Conservation (phyloP, 257 asterid species). For the Schizonepeta tenuifolia region DNA sequence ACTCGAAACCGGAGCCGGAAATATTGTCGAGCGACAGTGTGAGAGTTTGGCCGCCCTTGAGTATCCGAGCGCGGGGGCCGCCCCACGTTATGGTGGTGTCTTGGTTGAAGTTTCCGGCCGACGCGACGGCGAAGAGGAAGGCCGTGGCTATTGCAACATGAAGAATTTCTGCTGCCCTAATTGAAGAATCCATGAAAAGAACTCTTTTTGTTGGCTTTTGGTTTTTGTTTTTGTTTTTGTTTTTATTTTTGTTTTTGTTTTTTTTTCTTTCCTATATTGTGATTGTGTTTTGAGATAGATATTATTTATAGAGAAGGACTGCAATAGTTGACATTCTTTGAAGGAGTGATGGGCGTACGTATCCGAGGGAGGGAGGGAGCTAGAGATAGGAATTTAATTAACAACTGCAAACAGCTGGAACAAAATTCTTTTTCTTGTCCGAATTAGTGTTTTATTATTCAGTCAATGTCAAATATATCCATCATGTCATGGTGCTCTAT, state of each 20-base stretch:
- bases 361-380: constrained; percentile 17
- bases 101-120: constrained; percentile 58
- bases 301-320: constrained; percentile 25
- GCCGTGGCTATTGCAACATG: constrained; percentile 32
- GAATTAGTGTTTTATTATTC: not conserved
- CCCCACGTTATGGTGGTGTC: constrained; percentile 56
- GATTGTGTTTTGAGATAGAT: not conserved
- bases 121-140: constrained; percentile 42
- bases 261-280: not conserved
- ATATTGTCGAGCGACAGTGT: constrained; percentile 57
- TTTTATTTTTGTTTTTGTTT: not conserved
- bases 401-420: constrained; percentile 42
- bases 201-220: not conserved
- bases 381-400: constrained; percentile 1
- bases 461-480: not conserved
- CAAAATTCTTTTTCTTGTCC: not conserved
- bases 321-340: constrained; percentile 37
- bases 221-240: not conserved
- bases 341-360: constrained; percentile 1
- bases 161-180: constrained; percentile 23
- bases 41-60: constrained; percentile 48
- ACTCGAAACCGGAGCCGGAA: constrained; percentile 71
- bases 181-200: constrained; percentile 13
- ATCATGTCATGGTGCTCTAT: no score
- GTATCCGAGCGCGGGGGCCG: constrained; percentile 46